Base-by-base conservation (phyloP, 1,284 basidiomycete species). In the Ganoderma lucidum region DNA sequence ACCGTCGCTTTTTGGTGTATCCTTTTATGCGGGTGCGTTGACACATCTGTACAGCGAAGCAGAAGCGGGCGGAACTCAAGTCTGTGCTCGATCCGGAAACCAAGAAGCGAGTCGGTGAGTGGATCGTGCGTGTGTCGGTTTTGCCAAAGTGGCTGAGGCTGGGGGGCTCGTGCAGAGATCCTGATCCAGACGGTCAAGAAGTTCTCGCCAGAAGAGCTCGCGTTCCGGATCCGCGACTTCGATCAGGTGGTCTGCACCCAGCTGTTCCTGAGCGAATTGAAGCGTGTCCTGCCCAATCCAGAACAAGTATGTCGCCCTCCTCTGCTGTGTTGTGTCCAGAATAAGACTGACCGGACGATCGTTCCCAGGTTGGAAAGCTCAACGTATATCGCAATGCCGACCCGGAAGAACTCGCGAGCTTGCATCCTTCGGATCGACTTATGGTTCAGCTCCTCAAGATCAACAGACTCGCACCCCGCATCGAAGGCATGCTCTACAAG, bases 381-480 rank as follows among this genome's bases (percentile, higher is more conserved):
- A 96, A 96, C 76, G 90, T 96, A 0, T 97, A 99, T 80, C 89
- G 93, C 64, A 96, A 95, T 76, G 88, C 95, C 8, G 91, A 93
- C 68, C 88, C 92, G n/a, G 94, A 94, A 75, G 96, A 98, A 77
- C 88, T 99, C 23, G 91, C 91, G 51, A 88, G 90, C 59, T 85
- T 99, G 39, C 97, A 99, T 82, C 93, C 95, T 3, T 94, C 98
- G 9, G 97, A 99, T 82, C 90, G 98, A 32, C 88, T 99, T 56
- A 97, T 99, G 91, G 96, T 99, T 48, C 93, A 98, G 75, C 86
- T 99, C 55, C 98, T 99, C 78, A 96, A 98, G 78, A 96, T 99
- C 56, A 92, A 98, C 58, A 93, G 96, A 64, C 86, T 99, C n/a
- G 89, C 87, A 35, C 93, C 96, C 62, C 92, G 98, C 35, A 93